Evolutionary conservation across 129 eudicot species (phyloP), one percentile per base, ranked within the genome.

Genomic region (Gnaphalium uliginosum): DNA sequence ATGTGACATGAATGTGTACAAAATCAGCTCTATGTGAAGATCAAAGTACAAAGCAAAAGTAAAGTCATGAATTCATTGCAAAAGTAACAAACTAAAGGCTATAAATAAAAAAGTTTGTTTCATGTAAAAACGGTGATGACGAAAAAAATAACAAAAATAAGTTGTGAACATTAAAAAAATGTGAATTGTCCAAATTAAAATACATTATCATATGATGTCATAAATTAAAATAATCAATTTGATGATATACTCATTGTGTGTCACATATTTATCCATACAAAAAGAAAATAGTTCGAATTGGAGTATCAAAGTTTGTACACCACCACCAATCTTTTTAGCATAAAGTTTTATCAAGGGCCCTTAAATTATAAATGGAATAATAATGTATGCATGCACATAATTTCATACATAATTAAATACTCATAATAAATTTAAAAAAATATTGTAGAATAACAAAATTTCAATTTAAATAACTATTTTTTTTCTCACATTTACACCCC

Each of bases 401-500:
- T 67, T 10, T 32, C 1, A 22, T 8, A 6, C 0, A 19, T 6
- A 25, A 41, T 1, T 41, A 62, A 64, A 46, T 22, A 8, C 18
- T 46, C 1, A 50, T 14, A 68, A 13, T 26, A 18, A 68, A 2
- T 14, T 15, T n/a, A 65, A 46, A 4, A 19, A n/a, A 46, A 11
- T n/a, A 39, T 6, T 53, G 24, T 43, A 33, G 46, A 15, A 30
- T 32, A 67, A 15, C 21, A 65, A 27, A 30, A 27, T 39, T n/a
- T 25, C 17, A 39, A 76, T 53, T 57, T 62, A 85, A 82, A 72
- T 62, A 75, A 79, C 78, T 73, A 79, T 14, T 46, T 46, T 39
- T 57, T 79, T 79, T 68, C 79, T 82, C 67, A 86, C 79, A 77
- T 86, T 80, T 86, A 86, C 90, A 86, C 78, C 84, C 83, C 76